Evolutionary conservation across 495 filamentous ascomycete species (phyloP).

Genomic region (Daldinia vernicosa): DNA sequence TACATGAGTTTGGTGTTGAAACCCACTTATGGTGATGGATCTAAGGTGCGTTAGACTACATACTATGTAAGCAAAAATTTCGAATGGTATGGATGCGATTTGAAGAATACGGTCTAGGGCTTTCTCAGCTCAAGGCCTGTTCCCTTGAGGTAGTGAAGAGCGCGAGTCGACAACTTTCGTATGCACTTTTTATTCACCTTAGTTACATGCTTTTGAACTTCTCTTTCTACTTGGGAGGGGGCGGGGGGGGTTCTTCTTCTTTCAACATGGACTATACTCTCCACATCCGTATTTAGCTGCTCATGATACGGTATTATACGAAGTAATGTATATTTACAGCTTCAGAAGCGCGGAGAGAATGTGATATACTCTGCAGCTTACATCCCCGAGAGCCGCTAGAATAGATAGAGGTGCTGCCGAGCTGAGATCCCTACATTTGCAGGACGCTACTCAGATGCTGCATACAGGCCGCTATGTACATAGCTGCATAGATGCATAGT

Average conservation of each 20-base stretch:
- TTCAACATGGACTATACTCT: background rate
- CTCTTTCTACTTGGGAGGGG: background rate
- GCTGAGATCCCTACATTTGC: slow-evolving; percentile 35
- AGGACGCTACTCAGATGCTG: slow-evolving; percentile 20
- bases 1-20: slow-evolving; percentile 31
- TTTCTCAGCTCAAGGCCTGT: slow-evolving; percentile 10
- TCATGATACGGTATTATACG: background rate
- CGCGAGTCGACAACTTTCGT: background rate
- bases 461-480: slow-evolving; percentile 36
- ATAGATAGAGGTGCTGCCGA: slow-evolving; percentile 25
- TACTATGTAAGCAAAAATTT: slow-evolving; percentile 28
- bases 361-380: slow-evolving; percentile 8
- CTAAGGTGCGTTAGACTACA: slow-evolving; percentile 35
- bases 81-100: slow-evolving; percentile 29
- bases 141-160: background rate
- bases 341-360: background rate
- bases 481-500: too few species aligned
- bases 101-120: slow-evolving; percentile 12
- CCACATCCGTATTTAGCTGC: background rate
- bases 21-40: slow-evolving; percentile 29
- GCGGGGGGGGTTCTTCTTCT: too few species aligned
- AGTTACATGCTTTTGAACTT: background rate
- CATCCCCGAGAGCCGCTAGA: slow-evolving; percentile 36
- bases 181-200: too few species aligned
- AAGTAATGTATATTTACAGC: background rate